A percentile compares a stretch with the other conserved stretches of the same genome.
phyloP scores from a whole-genome alignment of 139 green algal species.

The Tetratostichococcus sp. region DNA sequence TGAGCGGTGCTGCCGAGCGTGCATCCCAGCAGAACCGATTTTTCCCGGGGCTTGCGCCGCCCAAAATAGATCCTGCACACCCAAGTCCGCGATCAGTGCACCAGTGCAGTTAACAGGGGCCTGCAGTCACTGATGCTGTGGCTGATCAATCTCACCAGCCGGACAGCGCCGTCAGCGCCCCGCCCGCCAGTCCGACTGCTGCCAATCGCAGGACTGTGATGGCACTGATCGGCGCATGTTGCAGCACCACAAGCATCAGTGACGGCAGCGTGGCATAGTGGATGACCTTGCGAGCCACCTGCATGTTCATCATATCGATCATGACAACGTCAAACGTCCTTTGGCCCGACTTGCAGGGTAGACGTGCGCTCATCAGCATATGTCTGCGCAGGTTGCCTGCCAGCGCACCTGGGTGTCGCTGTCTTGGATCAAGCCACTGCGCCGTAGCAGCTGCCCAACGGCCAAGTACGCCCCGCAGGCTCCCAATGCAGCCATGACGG shows the following conservation, averaged over 20 bases:
- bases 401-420: neutral
- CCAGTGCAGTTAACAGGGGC: too few species aligned
- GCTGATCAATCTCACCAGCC: neutral
- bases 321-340: too few species aligned
- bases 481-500: neutral
- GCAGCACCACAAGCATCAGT: neutral
- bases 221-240: neutral
- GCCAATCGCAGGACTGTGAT: too few species aligned
- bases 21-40: neutral
- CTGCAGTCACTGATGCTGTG: neutral
- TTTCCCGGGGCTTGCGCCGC: neutral
- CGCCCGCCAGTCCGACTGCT: too few species aligned
- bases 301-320: too few species aligned
- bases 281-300: neutral
- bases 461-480: constrained; percentile 22
- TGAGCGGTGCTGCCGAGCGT: neutral
- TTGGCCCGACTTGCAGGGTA: too few species aligned
- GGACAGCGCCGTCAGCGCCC: too few species aligned
- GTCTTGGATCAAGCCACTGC: constrained; percentile 7
- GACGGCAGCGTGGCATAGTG: neutral
- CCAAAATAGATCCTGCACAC: neutral
- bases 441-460: constrained; percentile 44
- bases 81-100: too few species aligned
- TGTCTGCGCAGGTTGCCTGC: neutral
- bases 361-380: too few species aligned